These are phyloP conservation scores for Linnemannia zychae DNA, from an alignment of 192 early-diverging fungal genomes.

Conservation along the genomic window DNA sequence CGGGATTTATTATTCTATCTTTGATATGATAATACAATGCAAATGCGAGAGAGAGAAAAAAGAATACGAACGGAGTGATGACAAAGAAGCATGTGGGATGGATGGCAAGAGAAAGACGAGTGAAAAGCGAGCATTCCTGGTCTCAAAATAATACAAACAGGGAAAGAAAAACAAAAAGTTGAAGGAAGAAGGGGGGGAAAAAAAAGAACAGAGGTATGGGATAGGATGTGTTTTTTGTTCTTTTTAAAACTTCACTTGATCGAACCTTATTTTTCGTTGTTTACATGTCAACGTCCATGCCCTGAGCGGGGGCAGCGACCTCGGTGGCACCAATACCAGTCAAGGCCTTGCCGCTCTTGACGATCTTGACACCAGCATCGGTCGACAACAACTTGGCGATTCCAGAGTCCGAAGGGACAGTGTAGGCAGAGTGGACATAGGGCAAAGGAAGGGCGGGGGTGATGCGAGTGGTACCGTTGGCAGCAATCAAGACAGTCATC, in stretches of 20 bases:
- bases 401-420: conserved; percentile 60
- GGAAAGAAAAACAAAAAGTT: background rate
- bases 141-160: background rate
- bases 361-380: conserved; percentile 38
- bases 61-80: background rate
- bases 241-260: too few species aligned
- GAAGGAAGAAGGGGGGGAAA: too few species aligned
- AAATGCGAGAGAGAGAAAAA: conserved; percentile 2
- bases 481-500: conserved; percentile 73
- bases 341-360: conserved; percentile 53
- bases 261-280: conserved; percentile 15
- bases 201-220: background rate
- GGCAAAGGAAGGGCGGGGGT: conserved; percentile 77
- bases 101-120: background rate
- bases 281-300: conserved; percentile 57
- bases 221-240: background rate
- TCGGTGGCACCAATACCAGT: conserved; percentile 37
- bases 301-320: conserved; percentile 48
- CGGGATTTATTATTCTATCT: conserved; percentile 2
- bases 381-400: conserved; percentile 56
- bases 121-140: too few species aligned
- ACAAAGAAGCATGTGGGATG: background rate
- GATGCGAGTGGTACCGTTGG: conserved; percentile 74
- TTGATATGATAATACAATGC: conserved; percentile 8
- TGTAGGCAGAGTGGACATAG: conserved; percentile 80